A percentile compares a stretch with the other conserved stretches of the same genome.
Conservation (phyloP, 495 filamentous ascomycete genomes). For the Pseudotulostoma volvatum region DNA sequence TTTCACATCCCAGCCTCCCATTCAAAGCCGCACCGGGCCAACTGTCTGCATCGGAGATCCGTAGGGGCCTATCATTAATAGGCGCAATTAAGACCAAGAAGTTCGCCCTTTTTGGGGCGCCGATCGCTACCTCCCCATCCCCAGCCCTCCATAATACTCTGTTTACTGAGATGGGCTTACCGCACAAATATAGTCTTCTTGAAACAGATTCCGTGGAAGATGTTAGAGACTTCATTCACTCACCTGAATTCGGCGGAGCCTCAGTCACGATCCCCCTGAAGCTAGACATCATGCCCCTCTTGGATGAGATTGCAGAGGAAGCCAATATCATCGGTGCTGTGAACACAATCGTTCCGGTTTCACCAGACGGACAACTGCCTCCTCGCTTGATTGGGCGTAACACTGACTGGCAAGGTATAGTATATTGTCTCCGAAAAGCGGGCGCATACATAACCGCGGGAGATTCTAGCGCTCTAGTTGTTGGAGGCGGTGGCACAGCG, state of each 20-base stretch:
- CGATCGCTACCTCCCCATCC: constrained; percentile 63
- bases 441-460: constrained; percentile 36
- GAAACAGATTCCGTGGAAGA: constrained; percentile 57
- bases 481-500: constrained; percentile 84
- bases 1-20: constrained; percentile 76
- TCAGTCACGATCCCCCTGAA: constrained; percentile 95
- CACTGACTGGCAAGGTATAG: constrained; percentile 94
- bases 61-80: constrained; percentile 54
- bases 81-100: constrained; percentile 62
- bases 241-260: constrained; percentile 70
- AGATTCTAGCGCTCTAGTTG: constrained; percentile 36
- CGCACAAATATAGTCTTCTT: constrained; percentile 66
- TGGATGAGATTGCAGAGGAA: constrained; percentile 65
- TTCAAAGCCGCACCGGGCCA: constrained; percentile 93
- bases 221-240: constrained; percentile 48
- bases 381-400: constrained; percentile 65
- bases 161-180: constrained; percentile 63
- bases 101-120: constrained; percentile 78
- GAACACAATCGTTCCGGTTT: constrained; percentile 68
- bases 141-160: constrained; percentile 81
- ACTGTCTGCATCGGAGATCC: constrained; percentile 80
- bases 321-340: constrained; percentile 79
- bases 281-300: constrained; percentile 62
- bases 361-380: constrained; percentile 16
- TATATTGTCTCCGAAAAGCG: constrained; percentile 55